phyloP scores from a whole-genome alignment of 306 rosid species.

The Leucaena leucocephala region DNA sequence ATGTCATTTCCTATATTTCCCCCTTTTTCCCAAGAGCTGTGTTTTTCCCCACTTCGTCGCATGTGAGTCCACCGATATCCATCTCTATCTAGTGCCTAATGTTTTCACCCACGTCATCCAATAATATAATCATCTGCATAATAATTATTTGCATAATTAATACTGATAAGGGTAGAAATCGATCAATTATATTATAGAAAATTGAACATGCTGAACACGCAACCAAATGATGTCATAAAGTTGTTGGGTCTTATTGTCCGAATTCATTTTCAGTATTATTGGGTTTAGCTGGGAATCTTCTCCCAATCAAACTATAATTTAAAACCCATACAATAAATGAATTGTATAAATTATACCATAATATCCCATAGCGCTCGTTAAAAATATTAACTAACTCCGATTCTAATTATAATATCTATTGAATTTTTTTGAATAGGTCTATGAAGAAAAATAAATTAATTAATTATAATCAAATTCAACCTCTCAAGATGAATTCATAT shows the following conservation, averaged over 20 bases:
- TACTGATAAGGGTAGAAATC: no score
- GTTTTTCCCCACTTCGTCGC: not conserved
- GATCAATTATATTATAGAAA: no score
- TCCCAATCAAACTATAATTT: not conserved
- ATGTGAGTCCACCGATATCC: not conserved
- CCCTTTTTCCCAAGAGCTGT: not conserved
- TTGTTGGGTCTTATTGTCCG: not conserved
- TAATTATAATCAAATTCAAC: no score
- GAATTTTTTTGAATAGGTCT: no score
- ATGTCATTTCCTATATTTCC: not conserved
- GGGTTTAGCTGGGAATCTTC: not conserved
- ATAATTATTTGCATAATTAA: not conserved
- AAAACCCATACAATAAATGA: not conserved
- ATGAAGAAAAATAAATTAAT: no score
- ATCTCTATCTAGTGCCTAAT: not conserved
- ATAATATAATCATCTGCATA: not conserved
- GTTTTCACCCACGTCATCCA: not conserved
- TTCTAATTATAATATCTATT: no score
- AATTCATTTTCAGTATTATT: not conserved
- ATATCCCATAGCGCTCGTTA: not conserved
- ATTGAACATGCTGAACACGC: not conserved
- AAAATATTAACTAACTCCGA: no score
- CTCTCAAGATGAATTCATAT: no score
- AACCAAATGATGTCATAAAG: not conserved
- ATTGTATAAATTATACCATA: not conserved